Evolutionary conservation across 495 filamentous ascomycete species (phyloP).

Genomic region (Bacidia gigantensis): DNA sequence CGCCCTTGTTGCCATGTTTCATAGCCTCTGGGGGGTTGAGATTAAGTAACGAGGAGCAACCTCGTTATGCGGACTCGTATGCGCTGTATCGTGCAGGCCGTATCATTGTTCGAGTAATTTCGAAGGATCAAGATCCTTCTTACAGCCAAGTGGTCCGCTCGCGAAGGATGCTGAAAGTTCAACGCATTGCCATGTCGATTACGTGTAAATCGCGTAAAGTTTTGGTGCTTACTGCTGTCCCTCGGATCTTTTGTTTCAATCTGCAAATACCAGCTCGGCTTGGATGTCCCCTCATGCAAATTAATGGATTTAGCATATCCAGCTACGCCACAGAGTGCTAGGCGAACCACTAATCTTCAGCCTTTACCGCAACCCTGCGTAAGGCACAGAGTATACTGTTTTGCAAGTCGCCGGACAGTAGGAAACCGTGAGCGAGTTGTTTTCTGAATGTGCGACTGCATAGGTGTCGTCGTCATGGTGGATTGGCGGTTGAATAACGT

Average conservation of each 20-base stretch:
- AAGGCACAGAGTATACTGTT: not conserved
- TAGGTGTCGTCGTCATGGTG: too few relatives aligned
- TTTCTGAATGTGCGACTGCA: too few relatives aligned
- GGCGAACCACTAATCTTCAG: too few relatives aligned
- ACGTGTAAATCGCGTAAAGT: not conserved
- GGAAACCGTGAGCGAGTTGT: too few relatives aligned
- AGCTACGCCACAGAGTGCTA: too few relatives aligned
- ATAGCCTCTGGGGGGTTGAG: too few relatives aligned
- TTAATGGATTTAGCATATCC: too few relatives aligned
- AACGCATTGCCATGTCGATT: not conserved
- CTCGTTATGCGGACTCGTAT: too few relatives aligned
- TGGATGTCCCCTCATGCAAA: too few relatives aligned
- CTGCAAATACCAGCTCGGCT: not conserved
- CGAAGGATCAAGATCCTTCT: not conserved
- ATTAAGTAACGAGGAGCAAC: too few relatives aligned
- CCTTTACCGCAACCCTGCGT: not conserved
- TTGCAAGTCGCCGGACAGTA: not conserved
- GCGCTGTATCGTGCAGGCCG: not conserved
- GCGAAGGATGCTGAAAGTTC: not conserved
- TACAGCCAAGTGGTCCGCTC: not conserved
- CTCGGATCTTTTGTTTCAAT: not conserved
- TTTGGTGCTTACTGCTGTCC: not conserved
- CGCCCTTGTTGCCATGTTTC: too few relatives aligned
- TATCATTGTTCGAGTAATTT: not conserved
- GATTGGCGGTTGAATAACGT: too few relatives aligned